These are phyloP conservation scores for Hibiscus mutabilis DNA, from an alignment of 345 rosid genomes.

Conservation along the genomic window DNA sequence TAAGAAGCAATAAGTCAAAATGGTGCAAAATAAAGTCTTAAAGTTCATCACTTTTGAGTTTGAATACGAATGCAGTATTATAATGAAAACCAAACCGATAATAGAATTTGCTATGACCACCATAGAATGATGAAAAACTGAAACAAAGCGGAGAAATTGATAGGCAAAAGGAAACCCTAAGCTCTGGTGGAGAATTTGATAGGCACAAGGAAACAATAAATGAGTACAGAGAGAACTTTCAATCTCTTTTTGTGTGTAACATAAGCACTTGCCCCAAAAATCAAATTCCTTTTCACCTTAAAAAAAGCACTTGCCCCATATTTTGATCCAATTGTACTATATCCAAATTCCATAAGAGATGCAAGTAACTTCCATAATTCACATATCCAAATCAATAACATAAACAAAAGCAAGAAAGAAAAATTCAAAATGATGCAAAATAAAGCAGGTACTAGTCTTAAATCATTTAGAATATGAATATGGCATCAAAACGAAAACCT, in stretches of 20 bases:
- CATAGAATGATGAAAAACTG: background rate
- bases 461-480: background rate
- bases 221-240: background rate
- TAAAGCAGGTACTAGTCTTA: background rate
- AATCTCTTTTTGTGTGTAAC: no score
- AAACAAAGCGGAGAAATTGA: background rate
- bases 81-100: background rate
- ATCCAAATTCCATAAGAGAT: no score
- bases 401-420: background rate
- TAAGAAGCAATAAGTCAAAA: background rate
- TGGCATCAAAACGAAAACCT: background rate
- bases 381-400: background rate
- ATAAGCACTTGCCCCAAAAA: no score
- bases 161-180: conserved; percentile 21
- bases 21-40: background rate
- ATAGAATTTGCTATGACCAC: background rate
- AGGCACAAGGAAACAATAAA: conserved; percentile 20
- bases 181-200: conserved; percentile 22
- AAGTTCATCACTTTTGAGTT: background rate
- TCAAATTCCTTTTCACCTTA: background rate
- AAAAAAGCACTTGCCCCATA: no score
- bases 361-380: no score
- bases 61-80: background rate
- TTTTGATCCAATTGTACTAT: no score
- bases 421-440: background rate